Percentiles rank a stretch among this genome's conserved stretches.
Conservation (phyloP, 2,329 filamentous ascomycete species). For the Aspergillus nomiae region DNA sequence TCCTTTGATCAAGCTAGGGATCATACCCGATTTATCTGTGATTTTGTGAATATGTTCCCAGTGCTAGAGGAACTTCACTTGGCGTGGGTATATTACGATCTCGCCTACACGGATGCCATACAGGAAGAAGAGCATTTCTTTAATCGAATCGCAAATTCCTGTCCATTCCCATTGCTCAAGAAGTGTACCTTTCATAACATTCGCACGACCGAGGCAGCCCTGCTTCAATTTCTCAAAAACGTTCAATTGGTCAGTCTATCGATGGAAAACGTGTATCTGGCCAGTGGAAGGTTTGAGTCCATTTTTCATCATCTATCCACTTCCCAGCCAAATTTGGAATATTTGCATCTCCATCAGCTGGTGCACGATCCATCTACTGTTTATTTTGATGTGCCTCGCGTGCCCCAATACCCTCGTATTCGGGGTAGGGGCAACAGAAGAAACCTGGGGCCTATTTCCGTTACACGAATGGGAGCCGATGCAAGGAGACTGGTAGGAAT, state of each 20-base stretch:
- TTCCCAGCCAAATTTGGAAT: neutral
- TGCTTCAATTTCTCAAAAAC: neutral
- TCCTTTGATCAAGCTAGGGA: neutral
- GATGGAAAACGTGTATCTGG: neutral
- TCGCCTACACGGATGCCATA: neutral
- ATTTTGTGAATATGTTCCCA: neutral
- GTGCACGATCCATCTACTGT: neutral
- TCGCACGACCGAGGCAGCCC: neutral
- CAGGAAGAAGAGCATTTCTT: neutral
- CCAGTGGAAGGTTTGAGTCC: neutral
- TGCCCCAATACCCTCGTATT: neutral
- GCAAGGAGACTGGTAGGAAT: neutral
- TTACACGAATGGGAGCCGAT: neutral
- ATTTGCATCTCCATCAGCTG: neutral
- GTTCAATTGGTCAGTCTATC: neutral
- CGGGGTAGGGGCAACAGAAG: neutral
- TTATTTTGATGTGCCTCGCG: neutral
- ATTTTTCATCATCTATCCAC: neutral
- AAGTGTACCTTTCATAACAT: neutral
- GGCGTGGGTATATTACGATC: neutral
- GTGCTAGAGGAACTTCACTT: neutral
- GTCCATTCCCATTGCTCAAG: neutral
- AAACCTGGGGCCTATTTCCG: neutral
- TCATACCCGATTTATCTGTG: neutral
- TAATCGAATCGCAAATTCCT: neutral